Conservation (phyloP, 495 filamentous ascomycete species). For the Neurospora intermedia region DNA sequence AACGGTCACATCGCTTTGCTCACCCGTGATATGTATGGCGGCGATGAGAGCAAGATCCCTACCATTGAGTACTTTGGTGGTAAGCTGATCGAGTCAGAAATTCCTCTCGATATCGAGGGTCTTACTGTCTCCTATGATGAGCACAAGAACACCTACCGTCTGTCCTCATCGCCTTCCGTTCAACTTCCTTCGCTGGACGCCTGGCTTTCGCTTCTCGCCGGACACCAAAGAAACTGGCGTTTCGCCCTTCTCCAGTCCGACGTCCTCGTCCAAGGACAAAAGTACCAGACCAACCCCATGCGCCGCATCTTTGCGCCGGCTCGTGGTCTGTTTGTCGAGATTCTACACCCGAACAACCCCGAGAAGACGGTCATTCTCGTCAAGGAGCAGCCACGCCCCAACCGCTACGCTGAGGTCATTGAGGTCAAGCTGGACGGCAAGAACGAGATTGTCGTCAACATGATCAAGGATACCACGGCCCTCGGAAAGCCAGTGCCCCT, state of each 20-base stretch:
- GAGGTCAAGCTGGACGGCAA: conserved; percentile 65
- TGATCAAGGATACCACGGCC: conserved; percentile 85
- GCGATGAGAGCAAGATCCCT: conserved; percentile 63
- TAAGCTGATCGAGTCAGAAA: conserved; percentile 52
- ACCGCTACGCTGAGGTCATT: conserved; percentile 67
- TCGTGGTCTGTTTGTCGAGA: conserved; percentile 78
- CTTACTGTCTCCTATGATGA: conserved; percentile 65
- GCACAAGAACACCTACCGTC: conserved; percentile 66
- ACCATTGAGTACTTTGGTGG: conserved; percentile 92
- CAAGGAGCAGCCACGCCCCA: conserved; percentile 49
- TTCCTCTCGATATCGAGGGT: conserved; percentile 62
- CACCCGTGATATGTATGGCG: conserved; percentile 67
- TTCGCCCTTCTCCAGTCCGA: conserved; percentile 97
- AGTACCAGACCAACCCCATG: conserved; percentile 94
- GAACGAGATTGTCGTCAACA: conserved; percentile 69
- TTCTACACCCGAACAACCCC: conserved; percentile 66
- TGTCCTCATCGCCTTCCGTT: conserved; percentile 57
- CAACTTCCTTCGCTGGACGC: conserved; percentile 64
- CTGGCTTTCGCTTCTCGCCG: conserved; percentile 87
- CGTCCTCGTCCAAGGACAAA: conserved; percentile 87
- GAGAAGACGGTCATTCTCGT: conserved; percentile 71
- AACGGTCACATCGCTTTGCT: conserved; percentile 70
- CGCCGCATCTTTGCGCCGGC: conserved; percentile 79
- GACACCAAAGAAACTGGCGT: conserved; percentile 73
- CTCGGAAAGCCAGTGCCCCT: conserved; percentile 67